Evolutionary conservation across 768 basidiomycete species (phyloP), one percentile per base, ranked within the genome.

Genomic region (Lepiota brunneoincarnata): DNA sequence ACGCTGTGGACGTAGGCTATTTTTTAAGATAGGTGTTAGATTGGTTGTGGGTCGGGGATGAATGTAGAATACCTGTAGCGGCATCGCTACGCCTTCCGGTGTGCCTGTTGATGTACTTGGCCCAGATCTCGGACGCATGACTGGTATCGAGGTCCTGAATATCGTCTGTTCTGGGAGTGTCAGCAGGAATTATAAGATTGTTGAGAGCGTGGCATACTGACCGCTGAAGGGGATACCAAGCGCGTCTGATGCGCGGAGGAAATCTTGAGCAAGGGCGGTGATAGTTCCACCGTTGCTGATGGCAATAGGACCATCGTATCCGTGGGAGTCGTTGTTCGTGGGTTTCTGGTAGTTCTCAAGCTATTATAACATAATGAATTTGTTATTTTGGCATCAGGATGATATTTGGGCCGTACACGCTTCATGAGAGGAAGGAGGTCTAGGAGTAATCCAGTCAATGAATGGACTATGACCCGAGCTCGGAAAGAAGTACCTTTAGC

Each of bases 301-400:
- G 12, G 84, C 83, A 51, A 89, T 84, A n/a, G 86, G 86, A 3
- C 86, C 86, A 54, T 83, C 79, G 58, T 86, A 86, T 38, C 86
- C 86, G 65, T 87, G 85, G 2, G 78, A 81, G 54, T 83, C 71
- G 65, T 82, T 86, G 71, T 85, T 85, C 21, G 65, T 68, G 1
- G 86, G 84, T 69, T 86, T 86, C 75, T 87, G 86, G 65, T 89
- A 87, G 72, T 87, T 86, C 76, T 88, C 86, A 51, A 87, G 72
- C 79, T 84, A 59, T 10, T 41, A 50, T n/a, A 47, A 17, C 41
- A n/a, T 20, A 10, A 41, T 39, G 12, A 24, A 45, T 38, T 38
- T 21, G 28, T n/a, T 18, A 43, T 20, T 14, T 46, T 34, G 34
- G 37, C 26, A 9, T 10, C 37, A 34, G 4, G 12, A 6, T 4